Base-by-base conservation (phyloP, 495 filamentous ascomycete genomes). In the Lepidopterella palustris region DNA sequence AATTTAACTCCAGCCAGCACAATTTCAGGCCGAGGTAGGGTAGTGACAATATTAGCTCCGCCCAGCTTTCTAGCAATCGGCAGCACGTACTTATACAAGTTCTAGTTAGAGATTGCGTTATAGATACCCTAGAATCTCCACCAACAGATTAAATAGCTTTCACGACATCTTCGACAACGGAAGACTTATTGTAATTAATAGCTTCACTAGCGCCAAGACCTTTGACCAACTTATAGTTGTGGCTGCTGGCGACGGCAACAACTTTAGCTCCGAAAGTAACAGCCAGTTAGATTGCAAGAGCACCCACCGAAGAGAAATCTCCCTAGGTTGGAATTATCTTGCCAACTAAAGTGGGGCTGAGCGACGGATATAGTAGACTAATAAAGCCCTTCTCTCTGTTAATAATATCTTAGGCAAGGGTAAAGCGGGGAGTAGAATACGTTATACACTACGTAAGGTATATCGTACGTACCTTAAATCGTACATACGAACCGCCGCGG, bases 61-160 rank as follows among this genome's bases (percentile, higher is more conserved):
- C 69, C 65, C 35, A 76, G 60, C 57, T 67, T 68, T 25, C 60
- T 61, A 21, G 76, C 61, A 29, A 76, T 73, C 40, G 66, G 59
- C 25, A 74, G 65, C 59, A 72, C 70, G 53, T 63, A 42, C 15
- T 60, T 56, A 54, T 72, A 74, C 15, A 73, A 73, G 31, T 42
- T 42, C 5, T 40, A 45, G 4, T 28, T 57, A 56, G 67, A 59
- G 39, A 78, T 73, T 29, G 74, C 74, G 58, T 78, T 72, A 68
- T 72, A 76, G 59, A 77, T 70, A 51, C 74, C 76, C 5, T 72
- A 64, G 56, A 72, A 73, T 51, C n/a, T n/a, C 66, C 59, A 26
- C 51, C 9, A 15, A 60, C 62, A 42, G 64, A 61, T 35, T 62
- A 58, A 3, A 9, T 45, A 29, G 74, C 74, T 50, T 70, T 61